A percentile compares a stretch with the other conserved stretches of the same genome.
These are phyloP conservation scores for Gypsophila paniculata DNA, from an alignment of 179 eudicot species.

Conservation along the genomic window DNA sequence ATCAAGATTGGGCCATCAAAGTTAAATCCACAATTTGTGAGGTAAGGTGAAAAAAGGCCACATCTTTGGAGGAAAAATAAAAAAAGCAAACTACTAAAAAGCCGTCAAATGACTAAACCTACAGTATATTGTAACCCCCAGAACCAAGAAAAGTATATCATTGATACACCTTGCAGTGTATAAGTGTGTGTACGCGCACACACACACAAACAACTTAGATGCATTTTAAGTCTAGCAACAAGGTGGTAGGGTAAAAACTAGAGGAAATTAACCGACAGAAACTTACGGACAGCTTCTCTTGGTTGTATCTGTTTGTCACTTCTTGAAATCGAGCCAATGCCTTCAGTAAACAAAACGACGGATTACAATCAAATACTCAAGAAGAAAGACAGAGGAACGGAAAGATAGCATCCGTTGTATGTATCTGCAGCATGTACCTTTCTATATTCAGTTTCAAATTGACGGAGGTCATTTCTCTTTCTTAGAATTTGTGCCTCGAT, in stretches of 20 bases:
- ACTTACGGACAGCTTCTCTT: conserved; percentile 90
- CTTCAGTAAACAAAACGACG: conserved; percentile 34
- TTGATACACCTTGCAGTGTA: not conserved
- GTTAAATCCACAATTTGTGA: not conserved
- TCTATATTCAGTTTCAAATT: conserved; percentile 93
- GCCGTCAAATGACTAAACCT: not conserved
- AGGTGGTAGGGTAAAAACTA: not conserved
- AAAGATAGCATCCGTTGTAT: not conserved
- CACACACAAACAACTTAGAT: too few relatives aligned
- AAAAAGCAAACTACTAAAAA: not conserved
- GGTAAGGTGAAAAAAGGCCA: too few relatives aligned
- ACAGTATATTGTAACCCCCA: not conserved
- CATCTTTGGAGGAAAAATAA: too few relatives aligned
- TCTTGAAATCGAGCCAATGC: conserved; percentile 96
- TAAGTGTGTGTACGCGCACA: too few relatives aligned
- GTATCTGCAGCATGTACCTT: conserved; percentile 43
- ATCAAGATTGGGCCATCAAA: too few relatives aligned
- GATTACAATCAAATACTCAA: not conserved
- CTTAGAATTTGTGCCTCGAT: conserved; percentile 83
- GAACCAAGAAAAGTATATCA: conserved; percentile 2
- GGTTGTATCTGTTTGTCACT: conserved; percentile 88
- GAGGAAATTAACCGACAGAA: conserved; percentile 18
- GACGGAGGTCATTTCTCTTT: conserved; percentile 90
- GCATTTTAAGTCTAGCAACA: conserved; percentile 8
- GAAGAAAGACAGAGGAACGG: not conserved